These are phyloP conservation scores for Nasturtium officinale DNA, from an alignment of 345 rosid genomes.

Conservation along the genomic window DNA sequence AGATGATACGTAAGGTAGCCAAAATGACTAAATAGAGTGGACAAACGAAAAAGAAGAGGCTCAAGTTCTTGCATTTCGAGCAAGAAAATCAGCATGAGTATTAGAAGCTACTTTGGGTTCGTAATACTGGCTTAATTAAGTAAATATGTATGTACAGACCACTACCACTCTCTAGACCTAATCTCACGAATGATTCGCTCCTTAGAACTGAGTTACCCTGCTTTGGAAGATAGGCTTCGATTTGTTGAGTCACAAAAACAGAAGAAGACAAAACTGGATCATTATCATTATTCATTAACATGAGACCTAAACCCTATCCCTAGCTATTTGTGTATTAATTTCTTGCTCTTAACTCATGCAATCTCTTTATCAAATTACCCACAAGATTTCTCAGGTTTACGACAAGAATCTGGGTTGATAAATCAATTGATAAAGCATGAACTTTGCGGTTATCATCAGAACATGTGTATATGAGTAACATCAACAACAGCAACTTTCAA, in stretches of 20 bases:
- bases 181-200: background rate
- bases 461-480: background rate
- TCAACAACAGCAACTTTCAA: too few relatives aligned
- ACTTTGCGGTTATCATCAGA: background rate
- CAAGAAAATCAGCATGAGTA: too few relatives aligned
- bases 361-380: too few relatives aligned
- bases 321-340: background rate
- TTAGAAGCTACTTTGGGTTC: too few relatives aligned
- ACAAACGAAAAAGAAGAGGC: too few relatives aligned
- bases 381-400: background rate
- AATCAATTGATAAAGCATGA: background rate
- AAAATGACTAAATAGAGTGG: too few relatives aligned
- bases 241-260: background rate
- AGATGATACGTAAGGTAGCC: too few relatives aligned
- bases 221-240: background rate
- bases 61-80: too few relatives aligned
- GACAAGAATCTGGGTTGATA: background rate
- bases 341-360: too few relatives aligned
- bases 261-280: background rate
- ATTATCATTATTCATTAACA: background rate
- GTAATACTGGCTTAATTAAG: too few relatives aligned
- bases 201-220: background rate
- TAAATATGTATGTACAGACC: too few relatives aligned
- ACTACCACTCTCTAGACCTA: slow-evolving; percentile 7
- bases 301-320: slow-evolving; percentile 28